Evolutionary conservation across 1,284 basidiomycete genomes (phyloP).

Genomic region (Malassezia yamatoensis): DNA sequence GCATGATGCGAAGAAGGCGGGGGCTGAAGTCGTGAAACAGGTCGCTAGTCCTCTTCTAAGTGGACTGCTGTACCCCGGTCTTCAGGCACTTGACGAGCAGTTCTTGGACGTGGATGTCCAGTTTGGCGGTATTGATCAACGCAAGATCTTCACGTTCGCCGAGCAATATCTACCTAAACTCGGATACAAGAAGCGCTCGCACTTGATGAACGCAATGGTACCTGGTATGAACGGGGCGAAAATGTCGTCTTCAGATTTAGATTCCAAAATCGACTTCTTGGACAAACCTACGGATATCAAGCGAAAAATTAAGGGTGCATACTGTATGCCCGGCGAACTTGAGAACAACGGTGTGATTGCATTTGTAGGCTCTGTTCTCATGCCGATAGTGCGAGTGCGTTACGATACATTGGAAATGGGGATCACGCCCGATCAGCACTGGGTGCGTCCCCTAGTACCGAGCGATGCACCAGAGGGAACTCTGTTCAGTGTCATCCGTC

Average conservation of each 20-base stretch:
- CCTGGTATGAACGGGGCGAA: conserved; percentile 88
- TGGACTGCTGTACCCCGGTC: conserved; percentile 84
- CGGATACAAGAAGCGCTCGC: conserved; percentile 87
- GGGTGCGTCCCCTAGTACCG: conserved; percentile 19
- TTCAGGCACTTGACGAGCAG: conserved; percentile 95
- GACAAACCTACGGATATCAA: conserved; percentile 72
- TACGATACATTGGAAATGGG: conserved; percentile 24
- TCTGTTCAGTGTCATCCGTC: conserved; percentile 68
- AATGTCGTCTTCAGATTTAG: conserved; percentile 96
- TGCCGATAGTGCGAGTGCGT: conserved; percentile 60
- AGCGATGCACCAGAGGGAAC: conserved; percentile 67
- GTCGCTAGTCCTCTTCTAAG: conserved; percentile 82
- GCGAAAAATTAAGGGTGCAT: conserved; percentile 82
- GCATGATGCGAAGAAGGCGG: conserved; percentile 94
- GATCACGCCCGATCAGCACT: conserved; percentile 20
- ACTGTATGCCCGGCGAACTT: conserved; percentile 77
- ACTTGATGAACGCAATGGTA: conserved; percentile 98
- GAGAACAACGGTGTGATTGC: conserved; percentile 82
- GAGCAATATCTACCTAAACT: conserved; percentile 86
- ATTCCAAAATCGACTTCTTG: conserved; percentile 95
- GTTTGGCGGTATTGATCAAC: conserved; percentile 94
- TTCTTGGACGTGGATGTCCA: conserved; percentile 94
- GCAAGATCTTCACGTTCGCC: conserved; percentile 98
- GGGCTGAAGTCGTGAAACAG: conserved; percentile 98
- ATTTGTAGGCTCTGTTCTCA: conserved; percentile 76